phyloP scores from a whole-genome alignment of 2,329 filamentous ascomycete genomes.

The Penicillium sp. region DNA sequence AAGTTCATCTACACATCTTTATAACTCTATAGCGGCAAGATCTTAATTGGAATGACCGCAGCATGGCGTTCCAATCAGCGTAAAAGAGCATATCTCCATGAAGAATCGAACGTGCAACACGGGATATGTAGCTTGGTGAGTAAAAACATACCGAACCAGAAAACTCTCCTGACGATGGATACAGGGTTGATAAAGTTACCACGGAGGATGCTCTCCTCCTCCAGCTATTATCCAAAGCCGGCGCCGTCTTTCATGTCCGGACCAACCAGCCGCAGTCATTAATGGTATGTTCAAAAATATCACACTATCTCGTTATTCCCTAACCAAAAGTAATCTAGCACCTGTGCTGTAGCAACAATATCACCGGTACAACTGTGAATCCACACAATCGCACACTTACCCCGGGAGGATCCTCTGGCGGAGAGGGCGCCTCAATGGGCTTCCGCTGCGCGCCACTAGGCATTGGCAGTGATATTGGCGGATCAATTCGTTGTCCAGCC shows the following conservation, averaged over 20 bases:
- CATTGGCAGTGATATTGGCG: slow-evolving; percentile 50
- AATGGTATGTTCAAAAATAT: slow-evolving; percentile 30
- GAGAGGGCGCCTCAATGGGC: slow-evolving; percentile 45
- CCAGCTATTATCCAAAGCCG: slow-evolving; percentile 36
- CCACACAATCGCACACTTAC: slow-evolving; percentile 42
- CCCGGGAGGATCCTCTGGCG: slow-evolving; percentile 46
- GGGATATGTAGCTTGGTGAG: slow-evolving; percentile 38
- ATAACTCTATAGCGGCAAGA: neutral
- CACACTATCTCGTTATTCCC: neutral
- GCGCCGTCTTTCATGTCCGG: slow-evolving; percentile 46
- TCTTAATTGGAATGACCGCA: slow-evolving; percentile 1
- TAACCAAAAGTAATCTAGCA: slow-evolving; percentile 26
- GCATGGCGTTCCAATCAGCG: slow-evolving; percentile 56
- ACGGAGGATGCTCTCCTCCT: slow-evolving; percentile 37
- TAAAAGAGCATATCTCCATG: slow-evolving; percentile 64
- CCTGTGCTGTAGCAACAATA: slow-evolving; percentile 42
- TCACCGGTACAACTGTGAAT: slow-evolving; percentile 43
- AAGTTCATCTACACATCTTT: neutral
- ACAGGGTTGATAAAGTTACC: slow-evolving; percentile 37
- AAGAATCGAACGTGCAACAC: slow-evolving; percentile 46
- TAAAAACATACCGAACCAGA: neutral
- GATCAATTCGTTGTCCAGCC: slow-evolving; percentile 47
- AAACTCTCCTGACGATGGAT: neutral
- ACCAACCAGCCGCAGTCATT: slow-evolving; percentile 46
- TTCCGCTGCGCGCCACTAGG: slow-evolving; percentile 45